Evolutionary conservation across 2,329 filamentous ascomycete genomes (phyloP), one percentile per base, ranked within the genome.

Genomic region (Berkeleyomyces basicola): DNA sequence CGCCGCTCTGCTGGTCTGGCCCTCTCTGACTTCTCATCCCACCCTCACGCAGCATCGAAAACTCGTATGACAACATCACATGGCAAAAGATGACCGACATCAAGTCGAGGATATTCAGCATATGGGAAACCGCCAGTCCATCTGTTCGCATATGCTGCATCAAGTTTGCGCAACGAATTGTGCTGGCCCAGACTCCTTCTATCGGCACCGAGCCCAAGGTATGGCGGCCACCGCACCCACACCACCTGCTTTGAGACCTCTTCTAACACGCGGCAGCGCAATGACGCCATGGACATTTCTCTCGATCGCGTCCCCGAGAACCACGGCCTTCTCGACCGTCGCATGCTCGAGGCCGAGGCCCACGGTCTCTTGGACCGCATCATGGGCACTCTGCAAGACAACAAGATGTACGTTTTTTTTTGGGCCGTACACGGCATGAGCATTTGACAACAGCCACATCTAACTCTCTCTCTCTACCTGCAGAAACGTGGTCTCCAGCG

Each of bases 131-230:
- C 51, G 85, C 88, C 16, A 76, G 82, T 11, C 80, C 86, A 10
- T 86, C 89, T 2, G 82, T 97, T 66, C 86, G 86, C 69, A 86
- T 97, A 72, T 95, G 90, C 78, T 97, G 93, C 76, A 86, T 97
- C 79, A 99, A 99, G 74, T 99, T 99, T 73, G 86, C 90, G 44
- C 92, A 99, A 75, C 85, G 89, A 66, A 89, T 97, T 53, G 87
- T 99, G 53, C 82, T 96, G 67, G 88, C 90, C 16, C 92, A 99
- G 74, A 96, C 90, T 9, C 84, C 86, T n/a, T 89, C 89, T 57
- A 76, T 86, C 64, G 87, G 88, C 67, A 79, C 83, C 63, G 92
- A 97, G 71, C 87, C 88, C 68, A 84, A 89, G 77, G 89, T 96
- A 81, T 72, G 82, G 77, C 23, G 47, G n/a, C 59, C 33, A 16